These are phyloP conservation scores for Zygnema circumcarinatum DNA, from an alignment of 139 green algal species.

Conservation along the genomic window DNA sequence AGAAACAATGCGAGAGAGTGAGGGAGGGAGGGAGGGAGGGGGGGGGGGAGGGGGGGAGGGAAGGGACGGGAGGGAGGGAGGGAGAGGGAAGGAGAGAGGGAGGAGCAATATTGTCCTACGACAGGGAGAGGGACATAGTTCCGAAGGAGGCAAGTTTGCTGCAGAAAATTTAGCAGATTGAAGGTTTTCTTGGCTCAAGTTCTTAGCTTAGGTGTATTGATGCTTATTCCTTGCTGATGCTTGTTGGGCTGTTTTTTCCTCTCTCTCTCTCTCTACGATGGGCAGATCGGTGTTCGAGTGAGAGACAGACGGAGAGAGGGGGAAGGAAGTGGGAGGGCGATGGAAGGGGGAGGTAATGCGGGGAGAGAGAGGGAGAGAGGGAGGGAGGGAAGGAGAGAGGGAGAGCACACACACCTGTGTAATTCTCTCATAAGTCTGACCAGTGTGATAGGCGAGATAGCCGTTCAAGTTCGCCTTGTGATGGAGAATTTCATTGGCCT, in stretches of 20 bases:
- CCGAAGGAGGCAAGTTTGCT: too few species aligned
- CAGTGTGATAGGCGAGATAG: constrained; percentile 95
- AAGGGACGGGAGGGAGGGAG: background rate
- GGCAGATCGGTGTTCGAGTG: too few species aligned
- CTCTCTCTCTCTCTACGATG: too few species aligned
- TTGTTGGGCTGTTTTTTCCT: too few species aligned
- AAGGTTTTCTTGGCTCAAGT: too few species aligned
- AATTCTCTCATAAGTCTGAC: constrained; percentile 94
- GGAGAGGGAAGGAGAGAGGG: background rate
- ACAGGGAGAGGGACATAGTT: too few species aligned
- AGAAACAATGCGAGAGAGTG: constrained; percentile 71
- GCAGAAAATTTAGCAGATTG: too few species aligned
- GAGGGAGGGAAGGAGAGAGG: background rate
- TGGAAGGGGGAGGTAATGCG: background rate
- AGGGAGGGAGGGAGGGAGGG: background rate
- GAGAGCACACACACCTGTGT: constrained; percentile 23
- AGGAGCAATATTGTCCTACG: too few species aligned
- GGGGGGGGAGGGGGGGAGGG: background rate
- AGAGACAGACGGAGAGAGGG: background rate
- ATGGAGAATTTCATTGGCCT: constrained; percentile 99
- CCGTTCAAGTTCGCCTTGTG: constrained; percentile 99
- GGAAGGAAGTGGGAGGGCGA: background rate
- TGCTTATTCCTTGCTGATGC: too few species aligned
- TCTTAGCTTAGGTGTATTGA: too few species aligned
- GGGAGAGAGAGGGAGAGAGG: constrained; percentile 2